Evolutionary conservation across 768 basidiomycete species (phyloP), one percentile per base, ranked within the genome.

Genomic region (Cystobasidium onofrii): DNA sequence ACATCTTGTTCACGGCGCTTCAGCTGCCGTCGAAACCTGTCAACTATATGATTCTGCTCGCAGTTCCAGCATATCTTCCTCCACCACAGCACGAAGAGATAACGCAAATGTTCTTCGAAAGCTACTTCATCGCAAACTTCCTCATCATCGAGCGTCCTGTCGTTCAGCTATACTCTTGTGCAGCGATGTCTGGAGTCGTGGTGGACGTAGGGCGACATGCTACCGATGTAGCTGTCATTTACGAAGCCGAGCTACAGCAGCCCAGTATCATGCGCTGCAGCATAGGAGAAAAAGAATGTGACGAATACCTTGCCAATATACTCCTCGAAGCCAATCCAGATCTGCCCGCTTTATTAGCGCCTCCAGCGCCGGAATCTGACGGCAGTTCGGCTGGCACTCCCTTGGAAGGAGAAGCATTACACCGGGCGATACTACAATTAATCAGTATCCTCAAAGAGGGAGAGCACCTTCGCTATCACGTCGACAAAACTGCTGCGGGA

Each of bases 71-170:
- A 0, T 86, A 87, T 34, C 85, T 90, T 25, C 85, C 90, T 29
- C 85, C 89, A 65, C 82, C 83, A 43, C 84, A 86, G 10, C 86
- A 89, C 80, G 90, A 93, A 79, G 85, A 85, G 54, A 85, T 89
- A 77, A 89, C 88, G 77, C 91, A 89, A 78, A 84, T 90, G 44
- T 91, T 94, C 82, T 96, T 96, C 78, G 92, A 95, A 79, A 88
- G 90, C 29, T 90, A 94, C 85, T 92, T 93, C 79, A 88, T 89
- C 31, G 88, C 93, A 10, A 90, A 88, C 18, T 86, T 94, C 76
- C 85, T 86, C 69, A 84, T 93, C 76, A 83, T 92, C 63, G 89
- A 93, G 72, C 89, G 91, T 0, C 89, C 92, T 25, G 85, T 92
- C 81, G 86, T 90, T 10, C 90, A 92, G 76, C 82, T 94, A 54